phyloP scores from a whole-genome alignment of 2,329 filamentous ascomycete species.

The Sporothrix inflata region DNA sequence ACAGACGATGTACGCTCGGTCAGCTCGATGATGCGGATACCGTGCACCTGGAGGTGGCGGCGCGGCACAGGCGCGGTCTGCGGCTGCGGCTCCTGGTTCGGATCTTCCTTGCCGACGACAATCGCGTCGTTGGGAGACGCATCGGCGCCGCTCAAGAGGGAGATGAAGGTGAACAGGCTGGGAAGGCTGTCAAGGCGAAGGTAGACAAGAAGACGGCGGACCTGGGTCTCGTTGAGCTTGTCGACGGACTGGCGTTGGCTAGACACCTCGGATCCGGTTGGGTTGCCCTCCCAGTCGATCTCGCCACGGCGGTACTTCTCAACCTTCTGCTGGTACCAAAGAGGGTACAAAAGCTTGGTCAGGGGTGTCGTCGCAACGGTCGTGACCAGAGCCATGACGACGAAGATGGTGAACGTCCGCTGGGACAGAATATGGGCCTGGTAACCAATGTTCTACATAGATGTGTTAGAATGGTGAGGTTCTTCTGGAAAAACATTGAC shows the following conservation, averaged over 20 bases:
- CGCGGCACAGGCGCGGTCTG: slow-evolving; percentile 41
- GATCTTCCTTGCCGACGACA: slow-evolving; percentile 1
- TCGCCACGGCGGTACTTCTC: slow-evolving; percentile 73
- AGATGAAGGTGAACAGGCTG: slow-evolving; percentile 79
- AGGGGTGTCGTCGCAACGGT: slow-evolving; percentile 83
- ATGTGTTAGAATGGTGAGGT: background rate
- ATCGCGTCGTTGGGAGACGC: slow-evolving; percentile 39
- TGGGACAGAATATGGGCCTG: slow-evolving; percentile 80
- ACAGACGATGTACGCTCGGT: slow-evolving; percentile 93
- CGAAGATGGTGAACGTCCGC: slow-evolving; percentile 88
- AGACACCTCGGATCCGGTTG: slow-evolving; percentile 42
- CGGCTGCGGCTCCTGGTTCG: slow-evolving; percentile 37
- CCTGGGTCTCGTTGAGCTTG: slow-evolving; percentile 44
- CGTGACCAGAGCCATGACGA: slow-evolving; percentile 88
- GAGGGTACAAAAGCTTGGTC: slow-evolving; percentile 73
- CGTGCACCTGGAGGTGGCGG: slow-evolving; percentile 72
- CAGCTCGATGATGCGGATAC: slow-evolving; percentile 81
- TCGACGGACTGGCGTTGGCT: slow-evolving; percentile 37
- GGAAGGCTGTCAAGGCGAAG: slow-evolving; percentile 84
- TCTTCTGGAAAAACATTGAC: slow-evolving; percentile 31
- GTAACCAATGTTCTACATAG: slow-evolving; percentile 68
- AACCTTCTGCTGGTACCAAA: slow-evolving; percentile 58
- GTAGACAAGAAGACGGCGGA: slow-evolving; percentile 75
- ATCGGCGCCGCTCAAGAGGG: slow-evolving; percentile 62
- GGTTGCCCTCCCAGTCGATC: slow-evolving; percentile 76